phyloP scores from a whole-genome alignment of 805 yeast species.

The Metschnikowia cubensis region DNA sequence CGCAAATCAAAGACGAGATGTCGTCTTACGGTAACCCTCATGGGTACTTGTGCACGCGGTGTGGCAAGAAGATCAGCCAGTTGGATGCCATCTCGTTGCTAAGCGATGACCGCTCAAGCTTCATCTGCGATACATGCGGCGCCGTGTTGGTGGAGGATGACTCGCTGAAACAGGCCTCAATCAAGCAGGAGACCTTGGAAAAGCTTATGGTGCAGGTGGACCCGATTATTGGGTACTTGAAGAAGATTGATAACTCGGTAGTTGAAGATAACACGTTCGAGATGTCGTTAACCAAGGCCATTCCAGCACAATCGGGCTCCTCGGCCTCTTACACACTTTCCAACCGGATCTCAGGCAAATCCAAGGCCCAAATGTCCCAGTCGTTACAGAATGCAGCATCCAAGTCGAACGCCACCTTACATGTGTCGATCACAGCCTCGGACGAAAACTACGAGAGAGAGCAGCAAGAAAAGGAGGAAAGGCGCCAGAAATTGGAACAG shows the following conservation, averaged over 20 bases:
- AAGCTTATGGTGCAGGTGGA: slow-evolving; percentile 84
- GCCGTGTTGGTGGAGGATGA: slow-evolving; percentile 81
- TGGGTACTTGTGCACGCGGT: slow-evolving; percentile 87
- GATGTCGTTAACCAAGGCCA: slow-evolving; percentile 64
- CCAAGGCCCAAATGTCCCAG: slow-evolving; percentile 30
- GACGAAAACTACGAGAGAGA: slow-evolving; percentile 73
- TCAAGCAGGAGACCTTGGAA: slow-evolving; percentile 78
- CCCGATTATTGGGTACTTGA: slow-evolving; percentile 78
- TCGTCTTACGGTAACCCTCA: slow-evolving; percentile 85
- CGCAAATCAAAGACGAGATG: slow-evolving; percentile 73
- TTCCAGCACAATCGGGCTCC: slow-evolving; percentile 77
- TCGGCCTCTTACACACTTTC: slow-evolving; percentile 67
- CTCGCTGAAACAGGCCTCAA: slow-evolving; percentile 72
- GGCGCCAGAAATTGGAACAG: slow-evolving; percentile 71
- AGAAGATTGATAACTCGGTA: slow-evolving; percentile 43
- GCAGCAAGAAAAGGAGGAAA: slow-evolving; percentile 60
- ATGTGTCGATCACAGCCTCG: slow-evolving; percentile 83
- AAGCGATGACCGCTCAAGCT: slow-evolving; percentile 75
- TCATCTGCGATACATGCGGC: slow-evolving; percentile 82
- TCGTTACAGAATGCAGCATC: slow-evolving; percentile 48
- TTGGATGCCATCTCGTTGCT: slow-evolving; percentile 81
- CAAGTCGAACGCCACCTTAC: slow-evolving; percentile 77
- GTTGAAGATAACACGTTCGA: slow-evolving; percentile 42
- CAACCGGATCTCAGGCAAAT: slow-evolving; percentile 34
- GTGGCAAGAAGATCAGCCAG: slow-evolving; percentile 76